Evolutionary conservation across 345 rosid genomes (phyloP), one percentile per base, ranked within the genome.

Genomic region (Bretschneidera sinensis): DNA sequence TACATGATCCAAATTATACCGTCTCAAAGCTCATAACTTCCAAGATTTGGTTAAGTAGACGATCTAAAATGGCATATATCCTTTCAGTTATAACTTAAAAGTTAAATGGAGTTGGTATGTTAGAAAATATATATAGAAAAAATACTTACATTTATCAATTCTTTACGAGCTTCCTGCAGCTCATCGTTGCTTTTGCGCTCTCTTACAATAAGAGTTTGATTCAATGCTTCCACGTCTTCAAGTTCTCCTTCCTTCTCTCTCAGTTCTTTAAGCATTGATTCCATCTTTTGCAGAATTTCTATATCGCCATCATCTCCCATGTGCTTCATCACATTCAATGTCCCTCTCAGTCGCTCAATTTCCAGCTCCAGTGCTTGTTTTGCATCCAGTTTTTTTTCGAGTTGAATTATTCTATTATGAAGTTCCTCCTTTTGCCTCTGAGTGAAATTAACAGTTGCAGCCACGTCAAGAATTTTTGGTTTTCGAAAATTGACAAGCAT

Each of bases 131-230:
- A 39, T n/a, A n/a, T n/a, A n/a, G n/a, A n/a, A 25, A 66, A 54
- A 33, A 2, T 45, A 78, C 97, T 65, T 63, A 88, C 97, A 61
- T 67, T 82, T 69, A 94, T 77, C 70, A 94, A 57, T 75, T 86
- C 97, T 64, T 79, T 90, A 49, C 97, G 89, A 65, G 92, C 96
- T 17, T 88, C 99, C 74, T 88, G 95, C 69, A 94, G 85, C 78
- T 88, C 97, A 66, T 88, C 90, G 53, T 90, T 94, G 85, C 82
- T 91, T 81, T 71, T 78, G 14, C 91, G 85, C 73, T 94, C 96
- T 68, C 74, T 78, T 19, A 94, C 86, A 53, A 90, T 71, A 64
- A 94, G 92, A 50, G 85, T 73, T 78, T 90, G 97, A 76, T 86
- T 88, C 67, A 86, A 74, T 35, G 85, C 72, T 60, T 86, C 89